These are phyloP conservation scores for Rhypophila decipiens DNA, from an alignment of 495 filamentous ascomycete genomes.

Conservation along the genomic window DNA sequence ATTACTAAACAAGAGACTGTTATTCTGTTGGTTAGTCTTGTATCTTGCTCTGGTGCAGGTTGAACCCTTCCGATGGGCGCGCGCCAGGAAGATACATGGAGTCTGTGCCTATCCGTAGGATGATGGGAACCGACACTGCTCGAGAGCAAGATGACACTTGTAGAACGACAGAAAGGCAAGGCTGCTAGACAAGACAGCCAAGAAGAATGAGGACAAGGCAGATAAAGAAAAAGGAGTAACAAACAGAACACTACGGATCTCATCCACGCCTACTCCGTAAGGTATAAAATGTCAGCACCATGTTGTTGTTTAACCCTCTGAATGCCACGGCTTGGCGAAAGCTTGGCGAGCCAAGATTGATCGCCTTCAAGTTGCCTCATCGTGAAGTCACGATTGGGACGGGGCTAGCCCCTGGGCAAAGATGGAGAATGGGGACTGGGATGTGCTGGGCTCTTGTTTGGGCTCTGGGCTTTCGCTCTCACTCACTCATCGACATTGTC, in stretches of 20 bases:
- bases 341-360: conserved; percentile 29
- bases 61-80: no score
- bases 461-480: background rate
- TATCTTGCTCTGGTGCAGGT: no score
- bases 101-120: no score
- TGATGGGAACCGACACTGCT: background rate
- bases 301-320: conserved; percentile 4
- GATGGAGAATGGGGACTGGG: background rate
- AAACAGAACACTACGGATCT: conserved; percentile 35
- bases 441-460: background rate
- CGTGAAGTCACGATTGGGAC: background rate
- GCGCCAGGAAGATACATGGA: no score
- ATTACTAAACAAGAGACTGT: conserved; percentile 45
- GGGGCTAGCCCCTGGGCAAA: background rate
- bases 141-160: background rate
- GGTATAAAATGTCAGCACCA: conserved; percentile 24
- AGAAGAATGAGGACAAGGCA: background rate
- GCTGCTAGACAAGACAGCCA: background rate
- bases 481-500: conserved; percentile 27
- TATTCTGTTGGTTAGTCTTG: no score
- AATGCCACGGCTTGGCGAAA: conserved; percentile 27
- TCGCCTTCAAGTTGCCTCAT: conserved; percentile 8
- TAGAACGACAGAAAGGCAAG: background rate
- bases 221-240: conserved; percentile 7
- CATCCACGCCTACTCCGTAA: conserved; percentile 31